Evolutionary conservation across 257 asterid genomes (phyloP).

Genomic region (Salvia rosmarinus): DNA sequence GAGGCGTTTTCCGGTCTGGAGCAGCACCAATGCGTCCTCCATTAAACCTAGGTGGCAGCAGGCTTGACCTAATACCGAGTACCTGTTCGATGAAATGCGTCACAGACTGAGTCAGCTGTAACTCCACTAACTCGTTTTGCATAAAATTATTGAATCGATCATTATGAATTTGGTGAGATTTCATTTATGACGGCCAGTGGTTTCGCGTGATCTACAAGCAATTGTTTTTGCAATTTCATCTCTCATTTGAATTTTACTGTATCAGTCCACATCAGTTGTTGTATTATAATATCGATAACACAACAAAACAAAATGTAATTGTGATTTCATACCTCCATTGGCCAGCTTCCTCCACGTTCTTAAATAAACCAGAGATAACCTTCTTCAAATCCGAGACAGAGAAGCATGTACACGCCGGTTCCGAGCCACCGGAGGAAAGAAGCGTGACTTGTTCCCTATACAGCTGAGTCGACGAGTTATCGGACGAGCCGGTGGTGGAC

Average conservation of each 20-base stretch:
- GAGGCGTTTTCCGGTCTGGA: constrained; percentile 86
- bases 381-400: constrained; percentile 81
- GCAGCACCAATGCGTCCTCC: constrained; percentile 92
- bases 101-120: background rate
- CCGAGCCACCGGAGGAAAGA: constrained; percentile 51
- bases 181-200: constrained; percentile 34
- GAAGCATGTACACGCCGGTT: constrained; percentile 65
- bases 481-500: constrained; percentile 59
- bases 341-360: constrained; percentile 62
- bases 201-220: constrained; percentile 52
- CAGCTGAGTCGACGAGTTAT: constrained; percentile 62
- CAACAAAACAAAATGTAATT: too few relatives aligned
- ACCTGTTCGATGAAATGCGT: constrained; percentile 45
- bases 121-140: constrained; percentile 11
- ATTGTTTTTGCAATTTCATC: background rate
- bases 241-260: too few relatives aligned
- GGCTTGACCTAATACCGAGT: constrained; percentile 79
- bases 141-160: background rate
- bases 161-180: constrained; percentile 23
- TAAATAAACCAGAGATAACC: constrained; percentile 67
- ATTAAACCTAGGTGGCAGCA: constrained; percentile 88
- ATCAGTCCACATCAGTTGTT: too few relatives aligned
- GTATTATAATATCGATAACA: too few relatives aligned
- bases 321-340: constrained; percentile 89
- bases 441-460: constrained; percentile 69